Conservation (phyloP, 352 stramenopile genomes). For the Phytopythium delawarense region DNA sequence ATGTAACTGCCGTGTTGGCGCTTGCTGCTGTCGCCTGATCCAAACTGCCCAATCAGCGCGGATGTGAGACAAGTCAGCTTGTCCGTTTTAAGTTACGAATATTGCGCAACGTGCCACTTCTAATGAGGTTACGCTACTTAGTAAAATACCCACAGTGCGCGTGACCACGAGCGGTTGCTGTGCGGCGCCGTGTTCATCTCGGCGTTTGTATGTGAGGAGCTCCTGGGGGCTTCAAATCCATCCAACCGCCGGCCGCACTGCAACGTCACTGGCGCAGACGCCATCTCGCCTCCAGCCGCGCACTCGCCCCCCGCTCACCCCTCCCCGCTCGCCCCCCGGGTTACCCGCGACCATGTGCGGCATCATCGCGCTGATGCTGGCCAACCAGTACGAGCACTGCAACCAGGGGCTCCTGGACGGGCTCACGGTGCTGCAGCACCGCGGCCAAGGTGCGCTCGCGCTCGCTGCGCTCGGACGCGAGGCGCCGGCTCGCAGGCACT, state of each 20-base stretch:
- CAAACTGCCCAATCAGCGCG: not conserved
- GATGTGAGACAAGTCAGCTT: not conserved
- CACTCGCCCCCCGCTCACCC: not conserved
- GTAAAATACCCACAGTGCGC: not conserved
- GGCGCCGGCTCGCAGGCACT: no score
- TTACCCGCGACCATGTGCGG: constrained; percentile 90
- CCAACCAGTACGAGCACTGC: constrained; percentile 93
- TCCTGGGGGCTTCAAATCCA: not conserved
- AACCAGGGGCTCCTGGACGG: constrained; percentile 95
- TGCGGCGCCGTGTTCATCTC: not conserved
- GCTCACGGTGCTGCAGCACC: constrained; percentile 97
- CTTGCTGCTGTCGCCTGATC: not conserved
- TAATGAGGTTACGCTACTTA: not conserved
- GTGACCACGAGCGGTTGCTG: not conserved
- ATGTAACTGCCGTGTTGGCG: not conserved
- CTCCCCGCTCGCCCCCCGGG: not conserved
- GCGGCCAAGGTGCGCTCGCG: constrained; percentile 85
- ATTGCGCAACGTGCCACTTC: not conserved
- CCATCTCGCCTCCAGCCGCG: constrained; percentile 1
- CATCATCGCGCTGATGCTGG: constrained; percentile 96
- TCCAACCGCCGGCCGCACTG: not conserved
- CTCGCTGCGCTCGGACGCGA: not conserved
- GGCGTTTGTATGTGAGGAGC: not conserved
- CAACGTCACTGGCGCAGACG: constrained; percentile 3
- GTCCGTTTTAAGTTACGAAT: not conserved